Base-by-base conservation (phyloP, 2,329 filamentous ascomycete species). In the Stachybotrys chartarum region DNA sequence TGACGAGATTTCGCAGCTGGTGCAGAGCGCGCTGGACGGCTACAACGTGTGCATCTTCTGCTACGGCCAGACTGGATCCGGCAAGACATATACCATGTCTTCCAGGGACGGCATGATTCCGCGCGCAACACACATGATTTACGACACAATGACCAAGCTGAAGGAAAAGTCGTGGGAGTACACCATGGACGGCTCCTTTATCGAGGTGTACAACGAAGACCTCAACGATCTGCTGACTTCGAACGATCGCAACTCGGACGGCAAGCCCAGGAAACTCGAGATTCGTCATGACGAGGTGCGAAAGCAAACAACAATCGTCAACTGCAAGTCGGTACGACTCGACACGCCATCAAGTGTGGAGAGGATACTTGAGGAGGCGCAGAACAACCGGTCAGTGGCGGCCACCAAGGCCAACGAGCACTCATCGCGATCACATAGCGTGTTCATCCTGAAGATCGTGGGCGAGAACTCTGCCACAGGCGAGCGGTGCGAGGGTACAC, bases 11-110 rank as follows among this genome's bases (percentile, higher is more conserved):
- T 95, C 91, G 55, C 94, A 99, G 68, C 82, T 99, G 39, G 92
- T 99, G 1, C 94, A 99, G 72, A 96, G 90, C 63, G 94, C 95
- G 0, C 79, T 99, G 45, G 94, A 99, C 66, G 94, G 94, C 1
- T 99, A 96, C 76, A 99, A 97, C 63, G 94, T 99, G 53, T 97
- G 93, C 72, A 97, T 99, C 59, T 96, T 99, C 74, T 97, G 92
- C 68, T 99, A 99, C 67, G 94, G 94, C 48, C 94, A 99, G 71
- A 99, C 94, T 0, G 94, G 94, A 4, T 94, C 92, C 17, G 94
- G 94, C 57, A 99, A 99, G 78, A 99, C 94, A 0, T 90, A 87
- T 68, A 97, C 94, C 5, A 99, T 99, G 94, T 95, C 90, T 10
- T 88, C 87, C 1, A 73, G 78, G 2, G 90, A 97, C 63, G 94